phyloP scores from a whole-genome alignment of 2,329 filamentous ascomycete species.

The Hirsutella rhossiliensis region DNA sequence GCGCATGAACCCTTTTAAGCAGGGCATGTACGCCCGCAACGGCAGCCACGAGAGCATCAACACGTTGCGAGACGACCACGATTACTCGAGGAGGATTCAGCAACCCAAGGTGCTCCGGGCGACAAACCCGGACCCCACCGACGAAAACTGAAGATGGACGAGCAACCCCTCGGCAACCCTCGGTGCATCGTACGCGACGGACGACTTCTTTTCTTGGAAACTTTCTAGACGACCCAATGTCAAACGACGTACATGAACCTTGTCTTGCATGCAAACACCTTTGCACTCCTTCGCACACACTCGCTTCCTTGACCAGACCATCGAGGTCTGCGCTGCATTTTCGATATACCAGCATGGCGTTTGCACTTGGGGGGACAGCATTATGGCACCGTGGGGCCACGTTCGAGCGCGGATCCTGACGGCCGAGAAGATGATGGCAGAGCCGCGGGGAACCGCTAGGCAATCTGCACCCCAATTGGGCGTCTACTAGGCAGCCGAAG shows the following conservation, averaged over 20 bases:
- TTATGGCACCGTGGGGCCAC: background rate
- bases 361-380: conserved; percentile 9
- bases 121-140: conserved; percentile 45
- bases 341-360: conserved; percentile 28
- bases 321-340: conserved; percentile 11
- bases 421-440: too few relatives aligned
- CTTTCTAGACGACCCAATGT: conserved; percentile 11
- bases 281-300: background rate
- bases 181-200: background rate
- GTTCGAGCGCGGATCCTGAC: too few relatives aligned
- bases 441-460: too few relatives aligned
- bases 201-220: conserved; percentile 8
- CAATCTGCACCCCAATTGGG: too few relatives aligned
- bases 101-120: conserved; percentile 46
- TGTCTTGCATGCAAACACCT: conserved; percentile 6
- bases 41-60: conserved; percentile 52
- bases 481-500: too few relatives aligned
- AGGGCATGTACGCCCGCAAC: conserved; percentile 43
- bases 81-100: conserved; percentile 50
- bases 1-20: conserved; percentile 48
- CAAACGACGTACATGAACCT: conserved; percentile 20
- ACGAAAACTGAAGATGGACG: background rate
- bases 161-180: background rate
- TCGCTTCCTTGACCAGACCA: background rate
- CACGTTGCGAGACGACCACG: conserved; percentile 51